Evolutionary conservation across 106 monocot genomes (phyloP), one percentile per base, ranked within the genome.

Genomic region (Apostasia ramifera): DNA sequence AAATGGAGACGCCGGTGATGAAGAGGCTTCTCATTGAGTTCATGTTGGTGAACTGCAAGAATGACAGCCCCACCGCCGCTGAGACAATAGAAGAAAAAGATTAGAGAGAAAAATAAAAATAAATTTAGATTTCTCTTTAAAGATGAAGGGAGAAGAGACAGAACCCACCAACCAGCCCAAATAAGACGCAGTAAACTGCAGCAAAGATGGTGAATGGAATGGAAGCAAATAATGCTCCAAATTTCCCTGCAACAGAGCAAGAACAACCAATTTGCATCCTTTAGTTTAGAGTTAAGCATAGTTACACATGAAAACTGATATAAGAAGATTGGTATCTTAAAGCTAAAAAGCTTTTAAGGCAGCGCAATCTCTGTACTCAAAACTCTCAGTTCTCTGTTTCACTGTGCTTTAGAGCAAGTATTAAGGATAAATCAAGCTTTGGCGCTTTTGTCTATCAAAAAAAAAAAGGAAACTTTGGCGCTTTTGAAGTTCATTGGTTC

Each of bases 1-100:
- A 98, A 15, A 98, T 70, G 7, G 92, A 79, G 66, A 93, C 89
- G 2, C 97, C 97, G 0, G 67, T 71, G 60, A 98, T 98, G 77
- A 98, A 98, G 73, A 93, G 84, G 77, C 90, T 98, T 54, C 97
- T 78, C 97, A 98, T 98, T 2, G 97, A 98, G 79, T 98, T 98
- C 97, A 98, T 98, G 87, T 98, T 98, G 45, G 97, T 98, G 85
- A 98, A 98, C 81, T 98, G 97, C 78, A 98, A 66, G 74, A 98
- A 93, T 44, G 97, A 98, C 8, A 98, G 89, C 11, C 97, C 97
- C 47, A 98, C 90, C 0, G 97, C 97, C 47, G 84, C 97, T 97
- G 84, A 65, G 65, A 44, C 46, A 15, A 14, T 6, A 51, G 9
- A 50, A 37, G 14, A 57, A 1, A 40, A 26, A 38, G 14, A 43